These are phyloP conservation scores for Phaeolepiota aurea DNA, from an alignment of 768 basidiomycete species.

Conservation along the genomic window DNA sequence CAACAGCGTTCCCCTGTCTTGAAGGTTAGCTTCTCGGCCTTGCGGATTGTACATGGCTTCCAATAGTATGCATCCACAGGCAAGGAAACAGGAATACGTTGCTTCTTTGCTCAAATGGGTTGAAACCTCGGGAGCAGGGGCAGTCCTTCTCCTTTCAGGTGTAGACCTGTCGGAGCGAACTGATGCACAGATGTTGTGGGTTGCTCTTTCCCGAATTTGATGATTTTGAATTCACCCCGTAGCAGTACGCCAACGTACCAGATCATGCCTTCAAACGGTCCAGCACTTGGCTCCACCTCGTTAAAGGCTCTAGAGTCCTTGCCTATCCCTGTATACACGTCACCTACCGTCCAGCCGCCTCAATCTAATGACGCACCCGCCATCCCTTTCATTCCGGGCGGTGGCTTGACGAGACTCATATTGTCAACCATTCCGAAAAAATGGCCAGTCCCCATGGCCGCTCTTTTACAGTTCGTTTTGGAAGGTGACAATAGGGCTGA, in stretches of 20 bases:
- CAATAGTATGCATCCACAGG: conserved; percentile 25
- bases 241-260: conserved; percentile 60
- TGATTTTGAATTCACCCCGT: background rate
- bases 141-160: conserved; percentile 61
- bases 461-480: conserved; percentile 66
- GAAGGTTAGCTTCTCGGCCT: conserved; percentile 38
- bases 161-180: conserved; percentile 69
- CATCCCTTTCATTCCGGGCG: conserved; percentile 73
- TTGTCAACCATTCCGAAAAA: conserved; percentile 44
- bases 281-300: conserved; percentile 33
- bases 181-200: conserved; percentile 74
- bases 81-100: conserved; percentile 62
- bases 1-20: conserved; percentile 78
- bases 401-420: conserved; percentile 63
- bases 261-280: conserved; percentile 34
- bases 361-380: conserved; percentile 14
- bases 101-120: conserved; percentile 51
- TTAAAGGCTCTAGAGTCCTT: conserved; percentile 34
- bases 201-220: conserved; percentile 4
- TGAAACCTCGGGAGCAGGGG: conserved; percentile 33
- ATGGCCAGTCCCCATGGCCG: conserved; percentile 46
- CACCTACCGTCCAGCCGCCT: conserved; percentile 31
- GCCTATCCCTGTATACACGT: conserved; percentile 47
- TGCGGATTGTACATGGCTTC: background rate
- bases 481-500: conserved; percentile 80